Conservation (phyloP, 2,329 filamentous ascomycete genomes). For the Pestalotiopsis sp. region DNA sequence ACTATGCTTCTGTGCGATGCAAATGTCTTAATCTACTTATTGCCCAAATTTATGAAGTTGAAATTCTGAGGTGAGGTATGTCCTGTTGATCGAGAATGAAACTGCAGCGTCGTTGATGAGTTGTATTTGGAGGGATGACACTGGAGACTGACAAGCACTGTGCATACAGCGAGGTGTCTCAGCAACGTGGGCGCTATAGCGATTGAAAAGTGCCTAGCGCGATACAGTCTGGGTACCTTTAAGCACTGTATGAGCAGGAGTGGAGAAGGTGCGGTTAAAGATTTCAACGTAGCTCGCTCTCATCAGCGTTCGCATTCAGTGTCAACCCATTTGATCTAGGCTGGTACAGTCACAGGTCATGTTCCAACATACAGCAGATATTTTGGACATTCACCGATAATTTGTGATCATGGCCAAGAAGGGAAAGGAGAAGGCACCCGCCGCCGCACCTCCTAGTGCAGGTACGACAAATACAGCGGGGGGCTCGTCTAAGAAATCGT, state of each 20-base stretch:
- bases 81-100: too few species aligned
- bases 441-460: constrained; percentile 36
- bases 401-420: constrained; percentile 52
- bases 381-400: background rate
- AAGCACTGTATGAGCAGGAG: background rate
- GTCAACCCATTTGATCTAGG: background rate
- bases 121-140: too few species aligned
- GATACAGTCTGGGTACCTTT: background rate
- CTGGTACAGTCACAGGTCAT: background rate
- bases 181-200: background rate
- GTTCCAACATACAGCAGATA: background rate
- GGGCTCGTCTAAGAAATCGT: constrained; percentile 33
- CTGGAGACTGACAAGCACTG: background rate
- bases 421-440: constrained; percentile 52
- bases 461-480: constrained; percentile 23
- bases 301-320: background rate
- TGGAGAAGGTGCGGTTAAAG: constrained; percentile 9
- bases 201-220: background rate
- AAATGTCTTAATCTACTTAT: too few species aligned
- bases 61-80: too few species aligned
- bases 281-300: background rate
- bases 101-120: too few species aligned
- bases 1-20: background rate
- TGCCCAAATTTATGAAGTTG: too few species aligned
- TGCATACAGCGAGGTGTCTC: background rate